These are phyloP conservation scores for Fusarium sp. DNA, from an alignment of 2,329 filamentous ascomycete species.

Conservation along the genomic window DNA sequence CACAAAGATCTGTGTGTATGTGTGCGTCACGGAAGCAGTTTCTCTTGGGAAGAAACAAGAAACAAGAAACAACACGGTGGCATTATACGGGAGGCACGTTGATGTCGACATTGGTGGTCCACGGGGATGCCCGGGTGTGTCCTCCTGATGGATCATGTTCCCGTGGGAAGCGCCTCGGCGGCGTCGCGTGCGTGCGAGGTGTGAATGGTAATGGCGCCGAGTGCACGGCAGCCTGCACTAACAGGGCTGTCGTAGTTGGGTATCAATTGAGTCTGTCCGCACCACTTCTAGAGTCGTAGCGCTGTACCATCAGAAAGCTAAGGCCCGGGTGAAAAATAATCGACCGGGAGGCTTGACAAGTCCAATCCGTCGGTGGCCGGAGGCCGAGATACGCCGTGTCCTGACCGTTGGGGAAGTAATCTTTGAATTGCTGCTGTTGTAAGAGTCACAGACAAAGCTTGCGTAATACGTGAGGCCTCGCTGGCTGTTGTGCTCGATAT, in stretches of 20 bases:
- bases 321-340: slow-evolving; percentile 1
- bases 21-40: slow-evolving; percentile 1
- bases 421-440: neutral
- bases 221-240: slow-evolving; percentile 18
- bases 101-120: neutral
- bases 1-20: slow-evolving; percentile 10
- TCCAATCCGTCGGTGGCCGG: slow-evolving; percentile 1
- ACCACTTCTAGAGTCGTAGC: slow-evolving; percentile 5
- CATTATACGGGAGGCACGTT: slow-evolving; percentile 20
- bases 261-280: slow-evolving; percentile 8
- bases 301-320: slow-evolving; percentile 5
- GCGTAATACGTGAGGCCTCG: slow-evolving; percentile 41
- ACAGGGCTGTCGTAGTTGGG: slow-evolving; percentile 19
- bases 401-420: slow-evolving; percentile 15
- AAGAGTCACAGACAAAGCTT: slow-evolving; percentile 39
- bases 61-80: slow-evolving; percentile 10
- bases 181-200: slow-evolving; percentile 6
- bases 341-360: neutral
- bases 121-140: slow-evolving; percentile 24
- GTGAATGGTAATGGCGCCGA: neutral
- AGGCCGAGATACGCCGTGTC: slow-evolving; percentile 4
- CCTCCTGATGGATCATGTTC: slow-evolving; percentile 32
- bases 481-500: slow-evolving; percentile 20
- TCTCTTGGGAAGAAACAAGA: slow-evolving; percentile 4
- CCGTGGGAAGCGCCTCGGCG: slow-evolving; percentile 12